Percentiles rank a stretch among this genome's conserved stretches.
Evolutionary conservation across 1,284 basidiomycete species (phyloP).

Genomic region (Phellinidium pouzarii): DNA sequence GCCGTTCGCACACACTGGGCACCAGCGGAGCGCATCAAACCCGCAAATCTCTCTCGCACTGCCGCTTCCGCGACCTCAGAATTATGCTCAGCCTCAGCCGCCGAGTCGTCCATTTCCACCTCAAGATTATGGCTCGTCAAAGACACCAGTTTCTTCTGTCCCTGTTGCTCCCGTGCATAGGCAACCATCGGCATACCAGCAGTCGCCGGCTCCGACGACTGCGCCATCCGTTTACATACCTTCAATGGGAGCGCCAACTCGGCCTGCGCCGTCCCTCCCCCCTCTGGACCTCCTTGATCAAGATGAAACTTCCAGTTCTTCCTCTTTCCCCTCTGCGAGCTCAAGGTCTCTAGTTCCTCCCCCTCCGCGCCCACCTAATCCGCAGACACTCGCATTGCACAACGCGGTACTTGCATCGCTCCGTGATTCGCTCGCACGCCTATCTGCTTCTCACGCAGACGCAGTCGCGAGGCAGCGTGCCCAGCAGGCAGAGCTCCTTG

Average conservation of each 20-base stretch:
- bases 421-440: slow-evolving; percentile 56
- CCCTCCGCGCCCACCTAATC: slow-evolving; percentile 85
- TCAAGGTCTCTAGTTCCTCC: slow-evolving; percentile 30
- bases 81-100: slow-evolving; percentile 25
- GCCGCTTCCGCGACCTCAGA: slow-evolving; percentile 23
- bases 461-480: slow-evolving; percentile 74
- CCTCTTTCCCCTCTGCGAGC: slow-evolving; percentile 19
- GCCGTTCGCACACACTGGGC: slow-evolving; percentile 5
- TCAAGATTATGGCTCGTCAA: neutral
- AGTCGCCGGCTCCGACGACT: slow-evolving; percentile 11
- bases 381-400: slow-evolving; percentile 82
- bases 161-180: neutral
- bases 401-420: slow-evolving; percentile 74
- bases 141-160: neutral
- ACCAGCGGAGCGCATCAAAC: neutral
- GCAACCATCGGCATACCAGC: slow-evolving; percentile 1
- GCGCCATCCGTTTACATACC: slow-evolving; percentile 26
- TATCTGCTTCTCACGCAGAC: slow-evolving; percentile 57
- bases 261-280: slow-evolving; percentile 25
- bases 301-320: slow-evolving; percentile 27
- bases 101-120: slow-evolving; percentile 2
- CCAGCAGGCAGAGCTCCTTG: slow-evolving; percentile 77
- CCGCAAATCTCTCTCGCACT: slow-evolving; percentile 6
- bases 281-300: slow-evolving; percentile 32
- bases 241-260: slow-evolving; percentile 35